Base-by-base conservation (phyloP, 495 filamentous ascomycete genomes). In the Aspergillus sparsus region DNA sequence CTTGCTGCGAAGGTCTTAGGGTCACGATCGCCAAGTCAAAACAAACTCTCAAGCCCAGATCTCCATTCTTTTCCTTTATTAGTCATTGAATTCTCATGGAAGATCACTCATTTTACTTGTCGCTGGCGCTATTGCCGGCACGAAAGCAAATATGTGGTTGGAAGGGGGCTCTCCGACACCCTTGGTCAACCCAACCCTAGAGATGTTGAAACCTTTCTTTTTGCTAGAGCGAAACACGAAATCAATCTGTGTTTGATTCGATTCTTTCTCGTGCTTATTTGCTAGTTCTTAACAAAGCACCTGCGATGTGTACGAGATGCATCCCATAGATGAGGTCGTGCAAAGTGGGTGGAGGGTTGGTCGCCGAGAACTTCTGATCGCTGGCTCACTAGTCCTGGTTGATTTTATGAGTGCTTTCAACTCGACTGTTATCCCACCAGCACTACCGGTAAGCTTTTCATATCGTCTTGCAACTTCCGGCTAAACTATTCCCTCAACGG, bases 341-440 rank as follows among this genome's bases (percentile, higher is more conserved):
- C 44, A 47, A 18, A 5, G 16, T 15, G 15, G 27, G 6, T 47
- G 44, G 44, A 47, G 27, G 15, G 44, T 18, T 6, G 44, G 44
- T 6, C 44, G 44, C 6, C 5, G 15, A 9, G 44, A 47, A 18
- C 44, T 47, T 9, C 44, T 47, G n/a, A 47, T 47, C 16, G 44
- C 15, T 4, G 44, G 15, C 44, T 47, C 44, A 18, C 15, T 47
- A 0, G 44, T 47, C 13, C 15, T 47, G n/a, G 44, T 47, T n/a
- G 44, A 47, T 16, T 47, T 47, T 21, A 47, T 47, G 44, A 47
- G 44, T 21, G 44, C 44, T 3, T 47, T 47, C 44, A 47, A 47
- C 44, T 47, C 44, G 44, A 47, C 44, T 9, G 44, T 47, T 7
- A 47, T 47, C 44, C 44, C 44, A 13, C 44, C 44, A 47, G 44